These are phyloP conservation scores for Phoenix dactylifera DNA, from an alignment of 176 grass and related monocot species.

Conservation along the genomic window DNA sequence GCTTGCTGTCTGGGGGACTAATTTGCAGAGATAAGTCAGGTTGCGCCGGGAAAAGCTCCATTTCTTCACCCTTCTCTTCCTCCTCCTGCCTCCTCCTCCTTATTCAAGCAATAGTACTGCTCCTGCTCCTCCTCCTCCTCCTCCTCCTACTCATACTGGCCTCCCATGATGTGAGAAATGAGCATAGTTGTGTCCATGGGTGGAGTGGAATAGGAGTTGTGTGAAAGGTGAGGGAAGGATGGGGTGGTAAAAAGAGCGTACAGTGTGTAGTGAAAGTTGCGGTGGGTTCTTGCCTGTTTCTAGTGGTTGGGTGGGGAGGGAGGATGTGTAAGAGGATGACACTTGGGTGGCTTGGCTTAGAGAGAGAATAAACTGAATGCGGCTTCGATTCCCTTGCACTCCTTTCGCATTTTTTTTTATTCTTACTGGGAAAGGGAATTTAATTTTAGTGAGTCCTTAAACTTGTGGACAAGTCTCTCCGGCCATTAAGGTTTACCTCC, in stretches of 20 bases:
- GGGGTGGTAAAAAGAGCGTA: neutral
- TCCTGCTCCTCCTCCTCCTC: too few species aligned
- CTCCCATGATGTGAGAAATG: too few species aligned
- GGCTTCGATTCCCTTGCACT: too few species aligned
- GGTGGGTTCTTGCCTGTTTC: too few species aligned
- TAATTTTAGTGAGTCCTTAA: too few species aligned
- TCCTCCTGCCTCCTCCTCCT: neutral
- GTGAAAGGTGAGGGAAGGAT: neutral
- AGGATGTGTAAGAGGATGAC: neutral
- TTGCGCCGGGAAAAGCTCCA: conserved; percentile 84
- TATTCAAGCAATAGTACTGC: neutral
- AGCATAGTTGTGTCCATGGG: too few species aligned
- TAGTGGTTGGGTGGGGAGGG: too few species aligned
- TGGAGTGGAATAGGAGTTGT: neutral
- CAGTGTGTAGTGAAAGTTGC: neutral
- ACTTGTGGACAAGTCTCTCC: too few species aligned
- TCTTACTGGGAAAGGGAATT: too few species aligned
- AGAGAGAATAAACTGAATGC: conserved; percentile 13
- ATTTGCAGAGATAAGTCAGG: conserved; percentile 92
- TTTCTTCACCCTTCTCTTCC: neutral
- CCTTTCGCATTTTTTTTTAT: too few species aligned
- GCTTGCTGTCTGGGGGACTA: conserved; percentile 40
- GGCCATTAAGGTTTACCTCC: too few species aligned
- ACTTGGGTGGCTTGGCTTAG: conserved; percentile 1
- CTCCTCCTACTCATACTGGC: too few species aligned